Evolutionary conservation across 2,329 filamentous ascomycete species (phyloP).

Genomic region (Xylaria sp.): DNA sequence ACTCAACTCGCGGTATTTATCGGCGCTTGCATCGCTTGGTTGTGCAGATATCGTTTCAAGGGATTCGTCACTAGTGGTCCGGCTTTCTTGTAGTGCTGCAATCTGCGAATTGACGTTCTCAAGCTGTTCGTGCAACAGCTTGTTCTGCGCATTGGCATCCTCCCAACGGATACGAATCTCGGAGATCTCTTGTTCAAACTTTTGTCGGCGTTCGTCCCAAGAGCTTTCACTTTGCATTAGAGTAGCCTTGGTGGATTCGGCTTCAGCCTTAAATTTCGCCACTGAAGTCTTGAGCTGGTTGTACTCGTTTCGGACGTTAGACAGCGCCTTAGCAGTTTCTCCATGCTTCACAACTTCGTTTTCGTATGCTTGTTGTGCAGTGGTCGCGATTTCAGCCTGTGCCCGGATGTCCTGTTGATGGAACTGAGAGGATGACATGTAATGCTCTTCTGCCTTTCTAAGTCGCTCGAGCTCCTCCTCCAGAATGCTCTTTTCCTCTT

Average conservation of each 20-base stretch:
- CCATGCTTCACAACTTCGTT: slow-evolving; percentile 94
- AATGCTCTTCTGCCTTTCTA: slow-evolving; percentile 84
- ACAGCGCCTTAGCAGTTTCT: slow-evolving; percentile 87
- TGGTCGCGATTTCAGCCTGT: slow-evolving; percentile 91
- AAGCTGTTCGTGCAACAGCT: slow-evolving; percentile 87
- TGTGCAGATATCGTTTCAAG: slow-evolving; percentile 65
- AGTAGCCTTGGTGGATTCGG: slow-evolving; percentile 83
- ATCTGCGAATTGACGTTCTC: slow-evolving; percentile 86
- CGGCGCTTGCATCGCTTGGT: slow-evolving; percentile 68
- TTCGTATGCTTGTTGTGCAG: slow-evolving; percentile 95
- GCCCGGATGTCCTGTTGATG: slow-evolving; percentile 92
- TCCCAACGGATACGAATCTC: slow-evolving; percentile 83
- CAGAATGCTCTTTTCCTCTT: slow-evolving; percentile 83
- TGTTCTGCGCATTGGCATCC: slow-evolving; percentile 89
- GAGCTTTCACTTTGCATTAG: slow-evolving; percentile 84
- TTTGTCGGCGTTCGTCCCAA: slow-evolving; percentile 83
- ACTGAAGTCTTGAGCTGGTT: slow-evolving; percentile 85
- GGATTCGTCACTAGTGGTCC: slow-evolving; percentile 62
- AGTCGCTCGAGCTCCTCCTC: slow-evolving; percentile 83
- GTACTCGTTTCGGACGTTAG: slow-evolving; percentile 80
- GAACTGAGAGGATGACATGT: slow-evolving; percentile 81
- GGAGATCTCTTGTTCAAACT: slow-evolving; percentile 83
- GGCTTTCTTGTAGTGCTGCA: slow-evolving; percentile 78
- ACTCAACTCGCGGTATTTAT: slow-evolving; percentile 89
- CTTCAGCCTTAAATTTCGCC: slow-evolving; percentile 78